Evolutionary conservation across 768 basidiomycete species (phyloP).

Genomic region (Mycena vulgaris): DNA sequence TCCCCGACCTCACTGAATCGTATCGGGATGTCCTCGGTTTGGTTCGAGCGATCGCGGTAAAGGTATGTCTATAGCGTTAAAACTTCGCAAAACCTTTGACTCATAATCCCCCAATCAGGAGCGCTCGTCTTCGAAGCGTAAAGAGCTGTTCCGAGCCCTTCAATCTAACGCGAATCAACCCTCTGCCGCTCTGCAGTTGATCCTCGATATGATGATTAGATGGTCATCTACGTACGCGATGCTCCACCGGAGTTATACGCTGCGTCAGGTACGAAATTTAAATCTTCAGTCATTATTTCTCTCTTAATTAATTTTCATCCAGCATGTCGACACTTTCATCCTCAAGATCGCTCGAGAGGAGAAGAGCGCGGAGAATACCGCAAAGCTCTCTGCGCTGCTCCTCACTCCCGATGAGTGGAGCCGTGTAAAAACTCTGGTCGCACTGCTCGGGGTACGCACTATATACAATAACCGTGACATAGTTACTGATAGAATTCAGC

Average conservation of each 20-base stretch:
- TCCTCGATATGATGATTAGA: conserved; percentile 49
- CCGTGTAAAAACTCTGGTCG: conserved; percentile 36
- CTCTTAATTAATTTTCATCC: conserved; percentile 8
- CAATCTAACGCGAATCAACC: background rate
- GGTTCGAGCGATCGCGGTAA: background rate
- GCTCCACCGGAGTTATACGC: conserved; percentile 37
- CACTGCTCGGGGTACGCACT: conserved; percentile 42
- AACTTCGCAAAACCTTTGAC: too few species aligned
- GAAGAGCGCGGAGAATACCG: conserved; percentile 41
- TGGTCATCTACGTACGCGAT: conserved; percentile 54
- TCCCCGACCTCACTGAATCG: conserved; percentile 11
- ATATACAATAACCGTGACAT: background rate
- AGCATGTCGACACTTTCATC: conserved; percentile 46
- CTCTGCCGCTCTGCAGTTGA: conserved; percentile 34
- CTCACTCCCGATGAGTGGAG: conserved; percentile 44
- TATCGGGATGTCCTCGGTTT: conserved; percentile 44
- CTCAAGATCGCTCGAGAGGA: conserved; percentile 43
- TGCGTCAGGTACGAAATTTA: conserved; percentile 18
- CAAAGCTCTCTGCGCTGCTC: conserved; percentile 37
- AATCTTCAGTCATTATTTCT: background rate
- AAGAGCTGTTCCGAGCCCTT: background rate
- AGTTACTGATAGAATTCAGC: conserved; percentile 29
- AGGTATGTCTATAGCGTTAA: background rate
- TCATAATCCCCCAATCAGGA: too few species aligned
- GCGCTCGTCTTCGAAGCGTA: too few species aligned